phyloP scores from a whole-genome alignment of 2,329 filamentous ascomycete genomes.

The Trichothecium sympodiale region DNA sequence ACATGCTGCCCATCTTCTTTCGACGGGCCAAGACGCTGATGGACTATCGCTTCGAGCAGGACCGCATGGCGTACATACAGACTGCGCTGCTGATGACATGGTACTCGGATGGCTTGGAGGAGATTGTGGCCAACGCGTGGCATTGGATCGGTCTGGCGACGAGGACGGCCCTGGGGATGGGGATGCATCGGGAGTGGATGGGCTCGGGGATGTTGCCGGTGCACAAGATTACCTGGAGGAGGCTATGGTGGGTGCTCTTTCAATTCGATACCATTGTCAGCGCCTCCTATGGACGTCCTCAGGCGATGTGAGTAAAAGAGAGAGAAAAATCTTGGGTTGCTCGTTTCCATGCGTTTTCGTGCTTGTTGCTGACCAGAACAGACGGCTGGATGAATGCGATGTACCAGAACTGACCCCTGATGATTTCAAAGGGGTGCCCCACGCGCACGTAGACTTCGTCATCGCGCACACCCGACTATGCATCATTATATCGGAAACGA shows the following conservation, averaged over 20 bases:
- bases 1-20: constrained; percentile 34
- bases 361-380: constrained; percentile 3
- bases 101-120: constrained; percentile 43
- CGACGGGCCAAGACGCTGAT: constrained; percentile 40
- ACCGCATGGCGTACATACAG: constrained; percentile 42
- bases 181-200: constrained; percentile 33
- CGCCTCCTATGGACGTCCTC: constrained; percentile 35
- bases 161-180: constrained; percentile 39
- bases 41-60: constrained; percentile 40
- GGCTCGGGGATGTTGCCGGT: constrained; percentile 16
- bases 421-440: constrained; percentile 29
- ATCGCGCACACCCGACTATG: constrained; percentile 38
- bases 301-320: constrained; percentile 27
- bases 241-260: constrained; percentile 29
- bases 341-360: not conserved
- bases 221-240: constrained; percentile 23
- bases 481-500: constrained; percentile 32
- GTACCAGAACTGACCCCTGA: constrained; percentile 28
- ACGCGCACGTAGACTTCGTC: constrained; percentile 30
- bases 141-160: constrained; percentile 41
- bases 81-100: constrained; percentile 42
- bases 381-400: constrained; percentile 39
- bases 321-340: too few relatives aligned
- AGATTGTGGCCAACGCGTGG: constrained; percentile 40
- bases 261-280: constrained; percentile 26